Evolutionary conservation across 768 basidiomycete genomes (phyloP), one percentile per base, ranked within the genome.

Genomic region (Boletus sensibilis): DNA sequence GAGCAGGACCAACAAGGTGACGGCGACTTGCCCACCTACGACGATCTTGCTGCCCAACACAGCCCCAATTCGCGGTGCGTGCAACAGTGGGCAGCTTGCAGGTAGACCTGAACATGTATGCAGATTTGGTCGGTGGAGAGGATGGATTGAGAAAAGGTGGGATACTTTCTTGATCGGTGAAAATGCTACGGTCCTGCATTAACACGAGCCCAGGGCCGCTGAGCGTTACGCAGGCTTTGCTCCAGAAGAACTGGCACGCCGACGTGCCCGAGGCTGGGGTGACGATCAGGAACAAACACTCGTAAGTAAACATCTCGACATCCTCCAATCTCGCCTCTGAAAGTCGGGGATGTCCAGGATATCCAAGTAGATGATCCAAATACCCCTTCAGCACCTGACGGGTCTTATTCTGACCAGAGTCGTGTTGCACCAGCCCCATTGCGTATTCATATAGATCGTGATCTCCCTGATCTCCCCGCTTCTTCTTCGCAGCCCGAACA

Each of bases 141-240:
- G 85, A 7, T 94, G 91, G 91, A 88, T 94, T 53, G 91, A 94
- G 75, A 94, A 93, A 72, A 81, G 91, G 90, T 87, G 60, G 47
- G 73, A 6, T 16, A 12, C 21, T 25, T 23, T 57, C 40, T 49
- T 18, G 34, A 25, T 54, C 43, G 23, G 23, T 20, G 34, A 29
- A 60, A 39, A 49, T 14, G 6, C 21, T 45, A 7, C 18, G 42
- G 50, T 37, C 35, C 23, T 48, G 37, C 48, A 34, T 41, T 60
- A 39, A 52, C 44, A 56, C 46, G 40, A 43, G 13, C 35, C 29
- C 56, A 93, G 91, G 72, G 92, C 92, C 16, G 90, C 90, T n/a
- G 91, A 92, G 63, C 81, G 92, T 37, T 91, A 91, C 68, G 72
- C 74, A 21, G 87, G 88, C 61, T 65, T 87, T 38, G 80, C 85